phyloP scores from a whole-genome alignment of 2,329 filamentous ascomycete genomes.

The Juglanconis oblonga region DNA sequence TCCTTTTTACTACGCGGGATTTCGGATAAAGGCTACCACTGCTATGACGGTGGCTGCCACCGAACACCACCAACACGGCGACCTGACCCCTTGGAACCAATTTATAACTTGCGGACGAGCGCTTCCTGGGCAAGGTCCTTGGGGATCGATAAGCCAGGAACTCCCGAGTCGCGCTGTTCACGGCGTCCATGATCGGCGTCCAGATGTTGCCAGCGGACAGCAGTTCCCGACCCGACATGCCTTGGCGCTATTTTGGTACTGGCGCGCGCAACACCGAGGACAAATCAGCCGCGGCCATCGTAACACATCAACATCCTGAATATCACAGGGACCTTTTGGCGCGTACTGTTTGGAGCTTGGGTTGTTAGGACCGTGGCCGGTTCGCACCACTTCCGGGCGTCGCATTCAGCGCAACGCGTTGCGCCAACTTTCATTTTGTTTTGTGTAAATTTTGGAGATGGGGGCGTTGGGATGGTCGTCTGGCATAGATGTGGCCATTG shows the following conservation, averaged over 20 bases:
- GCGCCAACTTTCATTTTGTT: constrained; percentile 8
- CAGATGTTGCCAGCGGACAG: no score
- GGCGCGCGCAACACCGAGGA: neutral
- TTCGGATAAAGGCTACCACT: neutral
- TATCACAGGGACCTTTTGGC: neutral
- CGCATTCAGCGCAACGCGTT: neutral
- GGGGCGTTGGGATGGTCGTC: constrained; percentile 10
- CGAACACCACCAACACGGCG: neutral
- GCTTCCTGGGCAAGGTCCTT: neutral
- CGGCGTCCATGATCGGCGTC: no score
- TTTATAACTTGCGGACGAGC: neutral
- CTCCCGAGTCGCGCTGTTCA: no score
- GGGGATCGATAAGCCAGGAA: neutral
- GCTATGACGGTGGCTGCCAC: neutral
- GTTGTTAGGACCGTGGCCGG: neutral
- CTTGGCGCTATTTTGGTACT: neutral
- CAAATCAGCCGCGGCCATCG: neutral
- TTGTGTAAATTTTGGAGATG: constrained; percentile 1
- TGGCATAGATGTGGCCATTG: constrained; percentile 13
- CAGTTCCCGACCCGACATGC: no score
- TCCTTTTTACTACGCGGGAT: constrained; percentile 10
- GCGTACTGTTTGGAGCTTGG: neutral
- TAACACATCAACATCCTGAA: neutral
- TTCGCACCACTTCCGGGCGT: neutral
- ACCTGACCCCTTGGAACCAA: neutral